Evolutionary conservation across 164 flowering plant genomes (phyloP), one percentile per base, ranked within the genome.

Genomic region (Berberis thunbergii): DNA sequence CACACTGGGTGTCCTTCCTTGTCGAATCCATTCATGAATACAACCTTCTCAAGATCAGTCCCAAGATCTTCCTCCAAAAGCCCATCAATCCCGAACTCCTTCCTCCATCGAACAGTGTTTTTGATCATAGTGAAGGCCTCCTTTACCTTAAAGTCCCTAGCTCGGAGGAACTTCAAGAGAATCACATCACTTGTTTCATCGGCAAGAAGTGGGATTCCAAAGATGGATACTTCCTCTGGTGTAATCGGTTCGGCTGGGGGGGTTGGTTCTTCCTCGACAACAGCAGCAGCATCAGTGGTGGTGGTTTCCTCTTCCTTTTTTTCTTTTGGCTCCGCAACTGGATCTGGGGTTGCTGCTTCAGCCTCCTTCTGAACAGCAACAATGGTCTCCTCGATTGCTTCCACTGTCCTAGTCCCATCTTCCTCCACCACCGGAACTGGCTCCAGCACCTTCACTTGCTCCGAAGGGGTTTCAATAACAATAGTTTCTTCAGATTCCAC

Each of bases 81-180:
- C 0, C 72, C 74, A 0, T 93, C 98, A 41, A 88, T 84, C 4
- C 76, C 80, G 65, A 87, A 88, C 62, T 86, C 89, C 73, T 87
- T 83, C 11, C 97, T 65, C 98, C 98, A 93, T 0, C 72, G 65
- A 4, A 88, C 87, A 0, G 90, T 79, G 82, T 77, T 86, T 74
- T 81, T 85, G 56, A 93, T 68, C 97, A 93, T 90, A n/a, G 79
- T 40, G 58, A 93, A 78, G 0, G 98, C 88, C 0, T 93, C 97
- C 71, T 85, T 93, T 62, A 79, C 87, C 70, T 88, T 93, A 79
- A 88, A 93, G 43, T 93, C 98, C 61, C 98, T 76, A 4, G 98
- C 98, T 54, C 98, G 57, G 3, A 93, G 76, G 79, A 93, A 90
- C 56, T 93, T 93, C 72, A 88, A 69, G 4, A 93, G 88, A 59